Base-by-base conservation (phyloP, 1,284 basidiomycete genomes). In the Rhodotorula sp. region DNA sequence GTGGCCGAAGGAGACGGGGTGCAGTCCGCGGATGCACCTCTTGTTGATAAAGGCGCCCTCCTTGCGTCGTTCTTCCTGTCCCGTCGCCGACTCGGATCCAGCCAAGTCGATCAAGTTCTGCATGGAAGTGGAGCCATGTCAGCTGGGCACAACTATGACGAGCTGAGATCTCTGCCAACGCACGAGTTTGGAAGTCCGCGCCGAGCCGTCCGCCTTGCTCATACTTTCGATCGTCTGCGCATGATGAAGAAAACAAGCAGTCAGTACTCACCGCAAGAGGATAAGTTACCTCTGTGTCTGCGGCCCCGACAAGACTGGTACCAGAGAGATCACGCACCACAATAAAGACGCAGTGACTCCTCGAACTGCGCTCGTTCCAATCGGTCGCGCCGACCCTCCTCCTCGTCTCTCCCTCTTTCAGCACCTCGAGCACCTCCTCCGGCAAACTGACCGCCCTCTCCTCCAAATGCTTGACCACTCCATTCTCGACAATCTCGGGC, bases 21-120 rank as follows among this genome's bases (percentile, higher is more conserved):
- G 48, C 5, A 15, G 38, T 12, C n/a, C 21, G 23, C 43, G 1
- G 8, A 58, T 61, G 31, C 23, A 72, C 77, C 83, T 84, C 71
- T 84, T 84, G 79, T 86, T 86, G 80, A 86, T 86, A 76, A 85
- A 83, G 57, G 84, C 82, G 19, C 85, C 86, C 72, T 87, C 86
- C 31, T 85, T 84, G 49, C 84, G 80, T 2, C 85, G 78, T 64
- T 85, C 85, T 23, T 81, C 78, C 64, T 86, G 83, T 1, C 83
- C 83, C 0, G 85, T 84, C 0, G 85, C 85, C 56, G 84, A 83
- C 71, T 87, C 86, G 19, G 83, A 84, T 6, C 86, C 86, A 4
- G 86, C 86, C 12, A 87, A 77, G 78, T 87, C 86, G 68, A 85
- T 85, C 21, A 86, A 79, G 70, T 85, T 85, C 80, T 84, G 78